Conservation (phyloP, 345 rosid genomes). For the Sonneratia caseolaris region DNA sequence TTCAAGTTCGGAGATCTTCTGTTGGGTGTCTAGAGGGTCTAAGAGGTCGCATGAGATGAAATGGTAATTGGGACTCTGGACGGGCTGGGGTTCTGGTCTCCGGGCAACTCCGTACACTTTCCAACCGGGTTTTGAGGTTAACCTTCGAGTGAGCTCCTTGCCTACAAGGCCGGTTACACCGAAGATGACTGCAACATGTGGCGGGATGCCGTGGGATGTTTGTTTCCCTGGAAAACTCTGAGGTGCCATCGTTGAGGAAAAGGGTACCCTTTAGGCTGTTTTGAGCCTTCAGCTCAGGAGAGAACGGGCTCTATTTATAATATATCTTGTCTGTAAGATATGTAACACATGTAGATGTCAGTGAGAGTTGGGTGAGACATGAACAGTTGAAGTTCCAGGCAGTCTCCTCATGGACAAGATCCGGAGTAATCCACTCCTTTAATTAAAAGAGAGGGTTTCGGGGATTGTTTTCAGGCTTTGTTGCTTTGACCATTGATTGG, state of each 20-base stretch:
- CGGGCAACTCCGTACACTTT: constrained; percentile 78
- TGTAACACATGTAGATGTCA: not conserved
- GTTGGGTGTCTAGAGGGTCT: constrained; percentile 38
- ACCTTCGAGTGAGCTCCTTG: constrained; percentile 47
- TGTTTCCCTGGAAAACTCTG: constrained; percentile 3
- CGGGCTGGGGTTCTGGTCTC: constrained; percentile 34
- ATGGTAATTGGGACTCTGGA: constrained; percentile 29
- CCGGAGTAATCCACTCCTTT: too few relatives aligned
- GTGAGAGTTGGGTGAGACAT: not conserved
- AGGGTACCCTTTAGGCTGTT: not conserved
- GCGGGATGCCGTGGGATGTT: not conserved
- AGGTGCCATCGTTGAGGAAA: constrained; percentile 1
- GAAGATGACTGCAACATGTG: constrained; percentile 57
- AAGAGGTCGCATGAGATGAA: constrained; percentile 76
- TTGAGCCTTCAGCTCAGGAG: not conserved
- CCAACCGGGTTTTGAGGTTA: constrained; percentile 49
- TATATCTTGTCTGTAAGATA: too few relatives aligned
- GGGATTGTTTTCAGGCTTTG: constrained; percentile 1
- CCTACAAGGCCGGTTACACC: constrained; percentile 92
- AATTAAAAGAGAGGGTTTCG: not conserved
- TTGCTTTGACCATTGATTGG: not conserved
- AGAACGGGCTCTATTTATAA: not conserved
- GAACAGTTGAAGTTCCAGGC: not conserved
- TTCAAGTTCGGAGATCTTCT: constrained; percentile 30
- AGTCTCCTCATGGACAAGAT: too few relatives aligned